Percentiles rank a stretch among this genome's conserved stretches.
These are phyloP conservation scores for Neospora caninum DNA, from an alignment of 169 alveolate species.

Conservation along the genomic window DNA sequence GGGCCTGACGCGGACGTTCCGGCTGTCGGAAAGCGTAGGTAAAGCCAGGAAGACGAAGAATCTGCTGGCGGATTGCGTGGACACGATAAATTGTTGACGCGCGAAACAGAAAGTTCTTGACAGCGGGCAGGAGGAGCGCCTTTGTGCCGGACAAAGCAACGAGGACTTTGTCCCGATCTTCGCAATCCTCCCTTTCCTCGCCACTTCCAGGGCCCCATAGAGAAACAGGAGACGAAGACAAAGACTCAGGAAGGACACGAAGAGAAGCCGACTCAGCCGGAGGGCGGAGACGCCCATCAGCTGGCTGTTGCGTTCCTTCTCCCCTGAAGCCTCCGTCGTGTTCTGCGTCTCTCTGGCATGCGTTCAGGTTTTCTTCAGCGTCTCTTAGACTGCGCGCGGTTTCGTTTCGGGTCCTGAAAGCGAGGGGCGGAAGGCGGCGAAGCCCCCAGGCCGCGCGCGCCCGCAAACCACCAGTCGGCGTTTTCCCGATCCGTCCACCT, in stretches of 20 bases:
- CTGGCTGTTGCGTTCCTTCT: too few species aligned
- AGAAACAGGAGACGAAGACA: not conserved
- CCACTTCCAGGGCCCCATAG: not conserved
- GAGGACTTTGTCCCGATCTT: not conserved
- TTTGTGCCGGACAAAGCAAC: constrained; percentile 7
- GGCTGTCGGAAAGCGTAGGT: constrained; percentile 8
- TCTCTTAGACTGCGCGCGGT: not conserved
- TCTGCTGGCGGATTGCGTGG: not conserved
- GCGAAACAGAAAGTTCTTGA: not conserved
- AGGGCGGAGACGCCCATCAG: too few species aligned
- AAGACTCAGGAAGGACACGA: too few species aligned
- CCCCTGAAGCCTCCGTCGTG: too few species aligned
- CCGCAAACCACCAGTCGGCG: not conserved
- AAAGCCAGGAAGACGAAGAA: constrained; percentile 26
- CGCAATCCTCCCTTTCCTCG: not conserved
- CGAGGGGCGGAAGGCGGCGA: not conserved
- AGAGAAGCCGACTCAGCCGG: too few species aligned
- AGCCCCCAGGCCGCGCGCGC: constrained; percentile 13
- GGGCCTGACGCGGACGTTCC: constrained; percentile 5
- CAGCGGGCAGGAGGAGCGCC: constrained; percentile 32
- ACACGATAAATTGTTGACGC: not conserved
- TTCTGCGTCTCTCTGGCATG: too few species aligned
- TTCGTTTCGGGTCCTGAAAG: not conserved
- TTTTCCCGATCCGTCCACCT: not conserved
- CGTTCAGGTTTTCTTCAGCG: too few species aligned